Conservation (phyloP, 345 rosid species). For the Eucalyptus decipiens region DNA sequence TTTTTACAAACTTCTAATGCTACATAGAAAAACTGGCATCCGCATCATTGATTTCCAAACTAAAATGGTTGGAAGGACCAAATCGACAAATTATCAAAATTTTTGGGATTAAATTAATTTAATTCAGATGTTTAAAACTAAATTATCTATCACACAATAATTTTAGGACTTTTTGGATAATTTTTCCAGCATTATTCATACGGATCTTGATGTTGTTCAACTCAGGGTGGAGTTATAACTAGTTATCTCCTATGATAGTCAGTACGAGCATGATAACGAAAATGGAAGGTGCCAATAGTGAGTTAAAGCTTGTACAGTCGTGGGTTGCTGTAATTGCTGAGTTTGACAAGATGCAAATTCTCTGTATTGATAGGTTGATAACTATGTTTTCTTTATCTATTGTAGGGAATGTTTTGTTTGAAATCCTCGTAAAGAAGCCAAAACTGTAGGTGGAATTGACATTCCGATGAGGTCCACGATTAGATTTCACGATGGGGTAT, state of each 20-base stretch:
- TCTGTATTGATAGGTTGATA: not conserved
- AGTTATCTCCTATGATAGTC: not conserved
- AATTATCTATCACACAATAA: too few species aligned
- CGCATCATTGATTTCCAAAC: rapidly evolving
- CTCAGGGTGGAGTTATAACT: not conserved
- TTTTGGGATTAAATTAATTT: too few species aligned
- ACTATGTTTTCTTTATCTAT: not conserved
- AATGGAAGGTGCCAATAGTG: not conserved
- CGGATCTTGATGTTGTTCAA: not conserved
- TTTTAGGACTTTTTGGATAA: too few species aligned
- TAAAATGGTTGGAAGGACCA: not conserved
- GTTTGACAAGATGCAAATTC: not conserved
- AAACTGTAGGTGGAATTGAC: not conserved
- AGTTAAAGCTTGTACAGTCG: not conserved
- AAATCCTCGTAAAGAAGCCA: not conserved
- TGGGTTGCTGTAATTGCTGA: not conserved
- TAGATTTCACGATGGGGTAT: too few species aligned
- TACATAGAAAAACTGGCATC: too few species aligned
- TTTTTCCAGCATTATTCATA: too few species aligned
- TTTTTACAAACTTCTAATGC: not conserved
- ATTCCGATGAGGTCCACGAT: too few species aligned
- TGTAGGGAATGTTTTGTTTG: not conserved
- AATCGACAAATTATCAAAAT: not conserved
- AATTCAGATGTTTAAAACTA: too few species aligned
- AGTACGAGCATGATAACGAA: not conserved